Base-by-base conservation (phyloP, 208 protist genomes). In the Trypanosoma conorhini region DNA sequence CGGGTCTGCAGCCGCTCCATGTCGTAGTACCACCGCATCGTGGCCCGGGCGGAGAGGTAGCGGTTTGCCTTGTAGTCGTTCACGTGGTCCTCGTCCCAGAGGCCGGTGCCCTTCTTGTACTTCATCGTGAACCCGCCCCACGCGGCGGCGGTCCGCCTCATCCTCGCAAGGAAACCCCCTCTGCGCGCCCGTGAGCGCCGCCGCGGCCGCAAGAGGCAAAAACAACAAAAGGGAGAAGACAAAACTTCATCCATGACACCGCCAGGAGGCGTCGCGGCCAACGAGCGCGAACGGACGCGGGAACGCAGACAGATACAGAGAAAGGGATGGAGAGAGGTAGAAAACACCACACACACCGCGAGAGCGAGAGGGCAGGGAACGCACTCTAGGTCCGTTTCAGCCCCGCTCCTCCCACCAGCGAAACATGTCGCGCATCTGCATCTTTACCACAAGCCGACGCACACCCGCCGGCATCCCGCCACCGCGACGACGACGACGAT, bases 81-180 rank as follows among this genome's bases (percentile, higher is more conserved):
- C n/a, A 93, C 89, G 61, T 94, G 85, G 62, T 97, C 92, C 67
- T 97, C 92, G 61, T 95, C 89, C 82, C 86, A 96, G 5, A 92
- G 70, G 12, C 92, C 92, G 1, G 92, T 96, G 62, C 89, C 89
- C 62, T 79, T 81, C 57, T 85, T 85, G 75, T 93, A 92, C 72
- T 94, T 88, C 92, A 96, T 96, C 15, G 87, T 92, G 80, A 96
- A 96, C 62, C 86, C 89, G 44, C 70, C 81, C 5, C 79, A 66
- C 21, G 44, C 57, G 9, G 62, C 30, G 35, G 46, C 28, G 22
- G 80, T 72, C 61, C 79, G 83, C 31, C 79, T 69, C 82, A 90
- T 87, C 3, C 56, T n/a, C 57, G 1, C 30, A 5, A 0, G 26
- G 22, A 12, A 50, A 15, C 55, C 12, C 26, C 22, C 55, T 59